Evolutionary conservation across 352 stramenopile genomes (phyloP), one percentile per base, ranked within the genome.

Genomic region (Achlya hypogyna): DNA sequence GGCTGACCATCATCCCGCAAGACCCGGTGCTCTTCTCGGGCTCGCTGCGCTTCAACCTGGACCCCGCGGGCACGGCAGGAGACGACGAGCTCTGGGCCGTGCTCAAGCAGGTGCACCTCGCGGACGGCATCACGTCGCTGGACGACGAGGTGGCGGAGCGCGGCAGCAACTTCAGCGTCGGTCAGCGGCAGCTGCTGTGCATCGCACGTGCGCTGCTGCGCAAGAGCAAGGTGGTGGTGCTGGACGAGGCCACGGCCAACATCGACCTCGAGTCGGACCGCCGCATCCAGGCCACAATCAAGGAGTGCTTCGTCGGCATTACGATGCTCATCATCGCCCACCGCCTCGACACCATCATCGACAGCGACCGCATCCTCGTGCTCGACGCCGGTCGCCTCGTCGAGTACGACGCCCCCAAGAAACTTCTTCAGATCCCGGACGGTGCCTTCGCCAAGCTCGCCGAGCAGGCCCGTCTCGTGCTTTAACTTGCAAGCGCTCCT

Each of bases 271-370:
- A 88, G 58, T 96, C 89, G 0, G 88, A 97, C 71, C 58, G 58
- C 18, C 73, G 84, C 25, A 95, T 98, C 59, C 93, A 98, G 74
- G 20, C 38, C 16, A 82, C 75, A 3, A 79, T 89, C 51, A 70
- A 71, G 38, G 52, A 72, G 31, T 75, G 51, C 28, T 98, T 98
- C 71, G 54, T 62, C 14, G 74, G 90, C 34, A 98, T 81, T 67
- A 99, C 97, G 16, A 78, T 96, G 32, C 70, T 99, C 1, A 98
- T 91, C 12, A 98, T 99, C n/a, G n/a, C n/a, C n/a, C n/a, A n/a
- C n/a, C n/a, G n/a, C n/a, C n/a, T n/a, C n/a, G n/a, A n/a, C n/a
- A 99, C 96, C 5, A 98, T 99, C 62, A 91, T 98, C 75, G 95
- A 99, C 74, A 96, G 87, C 63, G 96, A 99, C 75, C 78, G 79